Evolutionary conservation across 225 moss, liverwort and hornwort species (phyloP), one percentile per base, ranked within the genome.

Genomic region (Pseudoscleropodium purum): DNA sequence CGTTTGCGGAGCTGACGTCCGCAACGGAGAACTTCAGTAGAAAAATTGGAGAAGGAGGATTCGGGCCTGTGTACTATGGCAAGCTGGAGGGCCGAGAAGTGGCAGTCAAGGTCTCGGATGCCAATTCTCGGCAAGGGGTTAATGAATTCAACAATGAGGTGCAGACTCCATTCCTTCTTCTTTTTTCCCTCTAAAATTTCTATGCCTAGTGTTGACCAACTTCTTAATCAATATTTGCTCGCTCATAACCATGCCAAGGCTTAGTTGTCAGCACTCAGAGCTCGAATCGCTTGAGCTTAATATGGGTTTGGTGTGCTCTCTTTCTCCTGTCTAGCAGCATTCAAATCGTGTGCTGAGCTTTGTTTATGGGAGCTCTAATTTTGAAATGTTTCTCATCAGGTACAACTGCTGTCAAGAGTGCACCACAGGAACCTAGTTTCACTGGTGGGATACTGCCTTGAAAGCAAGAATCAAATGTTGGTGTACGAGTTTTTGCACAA

Each of bases 361-460:
- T 51, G 7, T 51, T 81, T 18, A 2, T 18, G 72, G 41, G 43
- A 18, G 39, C n/a, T 0, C 56, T n/a, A 36, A n/a, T 49, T 68
- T 49, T 3, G 24, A 69, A 26, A 2, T 31, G 14, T 45, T 8
- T 75, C 15, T 37, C 34, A 45, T 13, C 81, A 96, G 96, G 95
- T 96, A 26, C 89, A 85, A 82, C 82, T 96, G 66, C 69, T 96
- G 64, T 95, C 96, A 49, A 93, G 93, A 80, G 92, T 97, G 12
- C 97, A 97, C 89, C 95, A 97, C 90, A 93, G 47, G 75, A 94
- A 97, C 89, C 80, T 97, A 10, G 97, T 97, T 25, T 95, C 92
- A 11, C 75, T 97, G 4, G 84, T 94, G 5, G 97, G 97, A 52
- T 96, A 91, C 66, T 95, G 92, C 91, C 65, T 85, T 36, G 92